A percentile compares a stretch with the other conserved stretches of the same genome.
phyloP scores from a whole-genome alignment of 805 yeast species.

The Yarrowia yakushimensis region DNA sequence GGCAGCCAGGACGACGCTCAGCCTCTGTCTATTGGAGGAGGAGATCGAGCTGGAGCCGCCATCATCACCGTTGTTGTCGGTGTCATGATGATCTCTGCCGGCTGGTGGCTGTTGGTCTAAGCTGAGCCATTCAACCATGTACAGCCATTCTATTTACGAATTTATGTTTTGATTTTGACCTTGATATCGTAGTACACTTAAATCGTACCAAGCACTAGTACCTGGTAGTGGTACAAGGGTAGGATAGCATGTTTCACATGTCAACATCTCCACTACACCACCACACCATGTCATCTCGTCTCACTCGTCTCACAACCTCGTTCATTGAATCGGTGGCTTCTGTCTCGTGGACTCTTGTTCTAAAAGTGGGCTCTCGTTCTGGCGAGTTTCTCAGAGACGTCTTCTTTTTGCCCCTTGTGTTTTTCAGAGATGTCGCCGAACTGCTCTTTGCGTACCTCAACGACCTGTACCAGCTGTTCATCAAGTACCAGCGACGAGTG shows the following conservation, averaged over 20 bases:
- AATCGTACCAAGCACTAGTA: too few relatives aligned
- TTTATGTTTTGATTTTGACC: slow-evolving; percentile 9
- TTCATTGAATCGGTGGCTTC: neutral
- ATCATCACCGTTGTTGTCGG: slow-evolving; percentile 31
- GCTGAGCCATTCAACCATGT: neutral
- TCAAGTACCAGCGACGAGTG: neutral
- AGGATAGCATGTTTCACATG: too few relatives aligned
- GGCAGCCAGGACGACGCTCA: slow-evolving; percentile 23
- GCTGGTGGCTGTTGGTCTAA: slow-evolving; percentile 30
- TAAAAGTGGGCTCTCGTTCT: neutral
- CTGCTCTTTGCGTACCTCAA: neutral
- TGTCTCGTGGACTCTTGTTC: neutral
- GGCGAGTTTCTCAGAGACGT: slow-evolving; percentile 5
- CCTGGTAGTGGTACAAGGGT: too few relatives aligned
- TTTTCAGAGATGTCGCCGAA: neutral
- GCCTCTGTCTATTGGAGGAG: slow-evolving; percentile 28
- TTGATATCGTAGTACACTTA: too few relatives aligned
- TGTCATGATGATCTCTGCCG: slow-evolving; percentile 26
- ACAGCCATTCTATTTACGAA: slow-evolving; percentile 8
- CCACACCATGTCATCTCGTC: neutral
- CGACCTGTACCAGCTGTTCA: neutral
- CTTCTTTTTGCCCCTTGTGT: slow-evolving; percentile 15
- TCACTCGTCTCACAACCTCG: neutral
- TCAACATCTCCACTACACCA: neutral
- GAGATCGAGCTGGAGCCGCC: slow-evolving; percentile 33